Evolutionary conservation across 495 filamentous ascomycete genomes (phyloP), one percentile per base, ranked within the genome.

Genomic region (Penicillium flavigenum): DNA sequence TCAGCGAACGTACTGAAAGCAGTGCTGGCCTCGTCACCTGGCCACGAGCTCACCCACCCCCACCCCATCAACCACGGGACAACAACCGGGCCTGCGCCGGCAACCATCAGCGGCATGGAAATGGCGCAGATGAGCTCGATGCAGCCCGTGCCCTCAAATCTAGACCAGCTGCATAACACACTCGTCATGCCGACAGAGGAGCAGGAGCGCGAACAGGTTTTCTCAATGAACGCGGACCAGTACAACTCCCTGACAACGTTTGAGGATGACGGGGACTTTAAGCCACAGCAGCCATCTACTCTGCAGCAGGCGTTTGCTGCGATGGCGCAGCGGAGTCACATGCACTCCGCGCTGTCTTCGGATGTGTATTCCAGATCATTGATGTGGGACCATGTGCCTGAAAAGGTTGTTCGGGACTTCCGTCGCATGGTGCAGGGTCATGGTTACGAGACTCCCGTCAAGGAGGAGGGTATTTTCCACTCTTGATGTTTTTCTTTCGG

Each of bases 301-400:
- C 82, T 98, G 45, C 91, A 90, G 52, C 89, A 96, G 63, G 86
- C 90, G 10, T 80, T 97, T 32, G 87, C 88, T 58, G 86, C 81
- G 27, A 90, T 95, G 86, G 66, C 66, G 2, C 68, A 69, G 48
- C 65, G 69, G 43, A 46, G 43, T 43, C 60, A 64, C 7, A 54
- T 74, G 46, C 67, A 73, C 27, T 58, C 52, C 29, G 64, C 67
- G 29, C 39, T 63, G 31, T 69, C 70, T 29, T 75, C 75, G 17
- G 91, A 96, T 64, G 90, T 97, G 42, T 96, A 98, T 75, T 94
- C 91, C 27, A 81, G 93, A 29, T 94, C 90, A 48, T 81, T 98
- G 57, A 86, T 98, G 63, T 97, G 92, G 92, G 92, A 96, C 65
- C 87, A 88, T 68, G 89, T 98, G 59, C 91, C 95, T 45, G 78